phyloP scores from a whole-genome alignment of 495 filamentous ascomycete species.

The Parachaetomium inaequale region DNA sequence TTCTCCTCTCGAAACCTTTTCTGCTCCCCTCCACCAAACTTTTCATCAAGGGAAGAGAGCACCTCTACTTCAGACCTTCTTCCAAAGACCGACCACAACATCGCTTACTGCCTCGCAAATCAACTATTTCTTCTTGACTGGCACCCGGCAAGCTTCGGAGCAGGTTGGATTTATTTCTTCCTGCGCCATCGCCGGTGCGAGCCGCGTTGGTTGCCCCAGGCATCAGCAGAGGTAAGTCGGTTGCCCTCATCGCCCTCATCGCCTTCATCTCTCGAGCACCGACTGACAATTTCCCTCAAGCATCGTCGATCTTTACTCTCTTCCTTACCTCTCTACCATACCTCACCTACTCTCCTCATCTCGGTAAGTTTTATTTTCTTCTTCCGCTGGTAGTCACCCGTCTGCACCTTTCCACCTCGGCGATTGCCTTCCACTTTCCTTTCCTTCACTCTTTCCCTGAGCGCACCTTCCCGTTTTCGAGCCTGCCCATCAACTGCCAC shows the following conservation, averaged over 20 bases:
- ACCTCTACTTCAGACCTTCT: not conserved
- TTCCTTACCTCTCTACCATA: not conserved
- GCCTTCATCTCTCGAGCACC: not conserved
- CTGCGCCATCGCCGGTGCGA: not conserved
- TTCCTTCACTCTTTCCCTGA: not conserved
- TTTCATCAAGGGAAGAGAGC: not conserved
- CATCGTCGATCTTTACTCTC: not conserved
- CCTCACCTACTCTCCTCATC: not conserved
- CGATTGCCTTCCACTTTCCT: not conserved
- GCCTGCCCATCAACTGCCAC: not conserved
- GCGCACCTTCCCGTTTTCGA: not conserved
- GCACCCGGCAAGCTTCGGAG: not conserved
- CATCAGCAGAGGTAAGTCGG: not conserved
- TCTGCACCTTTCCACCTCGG: not conserved
- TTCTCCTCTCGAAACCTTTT: not conserved
- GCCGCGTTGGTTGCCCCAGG: not conserved
- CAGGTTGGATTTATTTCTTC: slow-evolving; percentile 1
- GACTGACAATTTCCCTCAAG: not conserved
- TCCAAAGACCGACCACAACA: not conserved
- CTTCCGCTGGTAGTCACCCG: not conserved
- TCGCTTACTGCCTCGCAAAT: not conserved
- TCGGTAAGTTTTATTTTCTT: not conserved
- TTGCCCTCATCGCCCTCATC: not conserved
- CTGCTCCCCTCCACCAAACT: not conserved
- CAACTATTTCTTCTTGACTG: not conserved